Percentiles rank a stretch among this genome's conserved stretches.
phyloP scores from a whole-genome alignment of 2,329 filamentous ascomycete species.

The Cladosporium colombiae region DNA sequence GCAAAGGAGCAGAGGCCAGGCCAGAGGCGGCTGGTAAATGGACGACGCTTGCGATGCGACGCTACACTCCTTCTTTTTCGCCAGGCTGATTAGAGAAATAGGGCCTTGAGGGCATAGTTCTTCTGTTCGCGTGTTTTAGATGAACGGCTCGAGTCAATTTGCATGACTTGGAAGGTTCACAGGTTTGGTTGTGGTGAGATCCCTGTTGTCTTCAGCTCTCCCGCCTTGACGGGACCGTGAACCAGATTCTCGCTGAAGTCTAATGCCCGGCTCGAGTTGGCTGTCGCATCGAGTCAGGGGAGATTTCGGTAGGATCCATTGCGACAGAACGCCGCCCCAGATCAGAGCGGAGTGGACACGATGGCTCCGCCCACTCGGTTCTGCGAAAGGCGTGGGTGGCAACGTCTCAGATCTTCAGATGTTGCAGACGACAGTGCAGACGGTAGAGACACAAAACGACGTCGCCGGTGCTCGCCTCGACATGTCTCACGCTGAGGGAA shows the following conservation, averaged over 20 bases:
- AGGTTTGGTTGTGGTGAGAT: background rate
- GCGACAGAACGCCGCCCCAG: background rate
- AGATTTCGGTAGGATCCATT: background rate
- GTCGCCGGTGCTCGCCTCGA: background rate
- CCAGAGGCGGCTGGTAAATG: background rate
- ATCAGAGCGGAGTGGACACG: background rate
- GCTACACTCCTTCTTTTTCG: background rate
- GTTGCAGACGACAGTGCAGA: background rate
- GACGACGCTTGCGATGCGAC: background rate
- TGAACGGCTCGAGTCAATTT: background rate
- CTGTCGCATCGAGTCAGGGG: background rate
- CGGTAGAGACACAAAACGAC: background rate
- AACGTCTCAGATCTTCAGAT: background rate
- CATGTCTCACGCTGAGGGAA: constrained; percentile 8
- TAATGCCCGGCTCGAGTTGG: background rate
- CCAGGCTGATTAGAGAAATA: background rate
- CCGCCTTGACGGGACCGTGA: background rate
- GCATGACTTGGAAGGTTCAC: background rate
- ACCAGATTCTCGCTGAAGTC: constrained; percentile 4
- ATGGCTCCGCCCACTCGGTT: background rate
- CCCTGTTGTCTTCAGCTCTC: constrained; percentile 8
- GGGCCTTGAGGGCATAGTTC: background rate
- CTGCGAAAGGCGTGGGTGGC: background rate
- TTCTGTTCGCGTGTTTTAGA: constrained; percentile 2
- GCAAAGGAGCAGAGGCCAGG: background rate